Percentiles rank a stretch among this genome's conserved stretches.
phyloP scores from a whole-genome alignment of 352 stramenopile species.

The Phytophthora nicotianae region DNA sequence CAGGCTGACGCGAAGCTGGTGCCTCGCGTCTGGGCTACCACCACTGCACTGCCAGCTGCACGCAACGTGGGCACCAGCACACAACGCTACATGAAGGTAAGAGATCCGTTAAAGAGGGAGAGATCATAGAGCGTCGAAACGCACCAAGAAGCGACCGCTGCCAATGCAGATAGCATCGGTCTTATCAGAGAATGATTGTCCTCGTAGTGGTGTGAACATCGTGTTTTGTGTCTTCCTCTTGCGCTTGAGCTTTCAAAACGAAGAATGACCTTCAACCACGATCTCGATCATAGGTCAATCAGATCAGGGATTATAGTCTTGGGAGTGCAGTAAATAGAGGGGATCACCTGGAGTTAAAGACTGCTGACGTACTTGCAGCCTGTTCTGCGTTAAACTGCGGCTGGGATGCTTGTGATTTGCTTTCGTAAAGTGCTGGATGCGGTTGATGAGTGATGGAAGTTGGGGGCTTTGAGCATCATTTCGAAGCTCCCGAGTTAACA shows the following conservation, averaged over 20 bases:
- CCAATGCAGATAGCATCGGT: conserved; percentile 66
- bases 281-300: neutral
- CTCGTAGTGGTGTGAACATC: conserved; percentile 30
- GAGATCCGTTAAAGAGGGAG: neutral
- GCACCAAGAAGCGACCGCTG: conserved; percentile 73
- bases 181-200: conserved; percentile 23
- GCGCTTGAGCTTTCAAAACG: neutral
- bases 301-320: too few relatives aligned
- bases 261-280: neutral
- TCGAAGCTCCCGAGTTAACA: conserved; percentile 8
- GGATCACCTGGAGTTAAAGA: neutral
- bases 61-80: conserved; percentile 66
- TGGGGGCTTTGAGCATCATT: conserved; percentile 4
- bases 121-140: neutral
- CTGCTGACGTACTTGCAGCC: conserved; percentile 12
- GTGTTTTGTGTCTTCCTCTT: conserved; percentile 2
- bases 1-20: conserved; percentile 52
- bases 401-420: conserved; percentile 9
- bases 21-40: conserved; percentile 69
- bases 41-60: conserved; percentile 37
- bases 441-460: conserved; percentile 26
- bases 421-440: conserved; percentile 5
- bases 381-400: conserved; percentile 2
- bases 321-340: conserved; percentile 2
- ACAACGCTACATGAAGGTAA: conserved; percentile 27